Evolutionary conservation across 1,139 yeast genomes (phyloP).

Genomic region (Blastobotrys aristatus): DNA sequence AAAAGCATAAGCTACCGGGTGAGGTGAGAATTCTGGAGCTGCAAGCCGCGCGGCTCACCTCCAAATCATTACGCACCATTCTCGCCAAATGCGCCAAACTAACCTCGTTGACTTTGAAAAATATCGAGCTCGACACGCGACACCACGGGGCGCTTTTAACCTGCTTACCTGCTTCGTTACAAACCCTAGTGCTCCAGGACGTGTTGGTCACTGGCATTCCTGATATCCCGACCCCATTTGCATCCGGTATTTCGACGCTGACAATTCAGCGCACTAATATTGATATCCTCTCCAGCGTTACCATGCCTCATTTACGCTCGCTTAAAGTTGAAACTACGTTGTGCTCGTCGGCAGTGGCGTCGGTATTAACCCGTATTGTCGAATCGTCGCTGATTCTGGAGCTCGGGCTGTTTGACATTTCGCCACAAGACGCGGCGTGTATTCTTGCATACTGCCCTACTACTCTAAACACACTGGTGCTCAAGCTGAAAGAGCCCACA

Average conservation of each 20-base stretch:
- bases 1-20: conserved; percentile 1
- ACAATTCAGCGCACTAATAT: not conserved
- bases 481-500: not conserved
- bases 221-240: not conserved
- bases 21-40: not conserved
- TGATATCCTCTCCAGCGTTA: not conserved
- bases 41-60: not conserved
- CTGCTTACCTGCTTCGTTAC: conserved; percentile 2
- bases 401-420: not conserved
- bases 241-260: not conserved
- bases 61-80: not conserved
- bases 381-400: not conserved
- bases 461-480: not conserved
- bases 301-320: not conserved
- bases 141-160: not conserved
- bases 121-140: not conserved
- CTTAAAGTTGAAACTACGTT: not conserved
- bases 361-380: not conserved
- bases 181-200: not conserved
- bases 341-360: not conserved
- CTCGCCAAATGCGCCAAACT: conserved; percentile 5
- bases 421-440: not conserved
- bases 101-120: not conserved
- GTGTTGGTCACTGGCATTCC: not conserved
- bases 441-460: not conserved